Conservation (phyloP, 78 protist species). For the Dictyostelium purpureum region DNA sequence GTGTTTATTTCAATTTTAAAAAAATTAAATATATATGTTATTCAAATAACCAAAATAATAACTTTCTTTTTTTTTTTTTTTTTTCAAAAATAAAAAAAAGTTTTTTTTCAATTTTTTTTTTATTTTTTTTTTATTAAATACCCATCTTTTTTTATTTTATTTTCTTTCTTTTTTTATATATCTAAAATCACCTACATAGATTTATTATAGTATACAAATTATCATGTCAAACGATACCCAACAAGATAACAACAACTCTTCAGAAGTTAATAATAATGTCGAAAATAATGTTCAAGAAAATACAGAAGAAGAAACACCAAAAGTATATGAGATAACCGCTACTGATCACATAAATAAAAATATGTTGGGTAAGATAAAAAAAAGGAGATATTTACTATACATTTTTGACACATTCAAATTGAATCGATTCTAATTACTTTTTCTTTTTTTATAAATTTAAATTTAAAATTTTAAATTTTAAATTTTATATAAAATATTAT, state of each 20-base stretch:
- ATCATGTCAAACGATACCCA: neutral
- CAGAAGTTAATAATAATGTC: neutral
- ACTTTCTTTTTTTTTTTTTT: neutral
- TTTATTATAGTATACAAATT: neutral
- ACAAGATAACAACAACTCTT: neutral
- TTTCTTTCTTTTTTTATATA: neutral
- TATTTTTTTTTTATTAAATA: neutral
- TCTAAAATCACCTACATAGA: neutral
- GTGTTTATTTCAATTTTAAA: no score
- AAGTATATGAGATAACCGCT: constrained; percentile 30
- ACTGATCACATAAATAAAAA: constrained; percentile 60
- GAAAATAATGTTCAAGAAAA: neutral
- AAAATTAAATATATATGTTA: neutral
- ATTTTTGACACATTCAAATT: neutral
- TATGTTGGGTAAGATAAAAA: constrained; percentile 20
- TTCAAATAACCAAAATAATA: neutral
- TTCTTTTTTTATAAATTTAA: neutral
- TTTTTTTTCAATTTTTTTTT: neutral
- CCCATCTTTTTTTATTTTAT: neutral
- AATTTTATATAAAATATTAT: neutral
- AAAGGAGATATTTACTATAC: no score
- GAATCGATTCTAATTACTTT: neutral
- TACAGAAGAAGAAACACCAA: neutral
- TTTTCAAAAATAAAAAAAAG: neutral
- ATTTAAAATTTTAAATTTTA: neutral